Percentiles rank a stretch among this genome's conserved stretches.
Conservation (phyloP, 163 green algal species). For the Chlorella variabilis region DNA sequence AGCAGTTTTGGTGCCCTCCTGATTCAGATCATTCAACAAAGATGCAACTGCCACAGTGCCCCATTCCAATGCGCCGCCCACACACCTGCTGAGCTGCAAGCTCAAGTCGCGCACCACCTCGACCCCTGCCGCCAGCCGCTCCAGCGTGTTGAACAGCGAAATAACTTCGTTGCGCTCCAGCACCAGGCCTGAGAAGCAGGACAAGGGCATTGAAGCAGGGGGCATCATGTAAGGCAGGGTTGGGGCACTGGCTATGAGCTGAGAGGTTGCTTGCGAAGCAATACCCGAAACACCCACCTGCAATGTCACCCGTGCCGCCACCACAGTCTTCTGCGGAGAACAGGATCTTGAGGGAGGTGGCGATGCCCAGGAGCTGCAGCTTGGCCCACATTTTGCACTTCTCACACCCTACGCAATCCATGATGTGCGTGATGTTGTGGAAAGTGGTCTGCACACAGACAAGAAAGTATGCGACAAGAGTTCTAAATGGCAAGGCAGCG, state of each 20-base stretch:
- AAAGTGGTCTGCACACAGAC: constrained; percentile 65
- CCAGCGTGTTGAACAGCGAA: constrained; percentile 86
- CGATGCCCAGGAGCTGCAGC: constrained; percentile 88
- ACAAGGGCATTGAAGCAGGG: not conserved
- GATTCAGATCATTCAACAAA: not conserved
- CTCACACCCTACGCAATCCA: constrained; percentile 99
- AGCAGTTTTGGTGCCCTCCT: not conserved
- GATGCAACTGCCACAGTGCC: not conserved
- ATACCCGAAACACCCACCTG: too few species aligned
- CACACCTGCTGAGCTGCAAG: constrained; percentile 42
- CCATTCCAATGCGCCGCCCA: too few species aligned
- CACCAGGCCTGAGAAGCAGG: constrained; percentile 48
- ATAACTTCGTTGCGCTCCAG: constrained; percentile 95
- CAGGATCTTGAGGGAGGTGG: constrained; percentile 95
- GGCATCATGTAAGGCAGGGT: not conserved
- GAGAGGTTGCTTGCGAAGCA: not conserved
- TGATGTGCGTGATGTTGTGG: constrained; percentile 92
- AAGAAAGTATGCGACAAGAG: too few species aligned
- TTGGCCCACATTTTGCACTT: constrained; percentile 99
- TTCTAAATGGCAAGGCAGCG: too few species aligned
- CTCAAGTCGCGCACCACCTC: constrained; percentile 68
- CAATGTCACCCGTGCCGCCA: constrained; percentile 9
- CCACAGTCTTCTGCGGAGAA: constrained; percentile 87
- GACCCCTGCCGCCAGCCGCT: constrained; percentile 66
- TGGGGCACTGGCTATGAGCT: too few species aligned